Evolutionary conservation across 148 eudicot species (phyloP).

Genomic region (Agrostemma githago): DNA sequence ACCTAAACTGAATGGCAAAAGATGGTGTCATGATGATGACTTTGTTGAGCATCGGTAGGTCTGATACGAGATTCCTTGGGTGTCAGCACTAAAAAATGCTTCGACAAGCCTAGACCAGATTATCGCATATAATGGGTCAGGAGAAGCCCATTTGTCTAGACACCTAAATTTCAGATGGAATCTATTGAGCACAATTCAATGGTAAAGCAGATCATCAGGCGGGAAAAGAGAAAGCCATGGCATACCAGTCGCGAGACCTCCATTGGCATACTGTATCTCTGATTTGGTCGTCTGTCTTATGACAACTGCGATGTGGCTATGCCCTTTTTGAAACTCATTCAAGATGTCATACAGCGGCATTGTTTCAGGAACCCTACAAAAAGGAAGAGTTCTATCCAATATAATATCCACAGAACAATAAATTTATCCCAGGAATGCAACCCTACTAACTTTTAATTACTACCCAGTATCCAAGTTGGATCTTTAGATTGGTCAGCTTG

Average conservation of each 20-base stretch:
- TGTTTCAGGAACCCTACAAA: slow-evolving; percentile 67
- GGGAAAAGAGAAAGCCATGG: not conserved
- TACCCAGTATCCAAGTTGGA: not conserved
- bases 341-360: slow-evolving; percentile 88
- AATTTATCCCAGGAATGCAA: not conserved
- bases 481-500: not conserved
- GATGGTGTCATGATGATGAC: not conserved
- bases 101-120: not conserved
- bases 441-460: not conserved
- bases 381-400: not conserved
- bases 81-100: not conserved
- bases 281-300: slow-evolving; percentile 47
- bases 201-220: not conserved
- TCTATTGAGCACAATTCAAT: not conserved
- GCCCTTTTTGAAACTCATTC: slow-evolving; percentile 96
- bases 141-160: slow-evolving; percentile 8
- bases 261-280: slow-evolving; percentile 27
- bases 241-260: slow-evolving; percentile 40
- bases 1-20: not conserved
- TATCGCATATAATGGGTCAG: not conserved
- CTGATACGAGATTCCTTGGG: not conserved
- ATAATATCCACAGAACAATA: not conserved
- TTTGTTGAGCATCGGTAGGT: not conserved
- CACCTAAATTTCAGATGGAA: no score
- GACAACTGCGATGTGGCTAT: slow-evolving; percentile 96